These are phyloP conservation scores for Pythium oligandrum DNA, from an alignment of 352 stramenopile genomes.

Conservation along the genomic window DNA sequence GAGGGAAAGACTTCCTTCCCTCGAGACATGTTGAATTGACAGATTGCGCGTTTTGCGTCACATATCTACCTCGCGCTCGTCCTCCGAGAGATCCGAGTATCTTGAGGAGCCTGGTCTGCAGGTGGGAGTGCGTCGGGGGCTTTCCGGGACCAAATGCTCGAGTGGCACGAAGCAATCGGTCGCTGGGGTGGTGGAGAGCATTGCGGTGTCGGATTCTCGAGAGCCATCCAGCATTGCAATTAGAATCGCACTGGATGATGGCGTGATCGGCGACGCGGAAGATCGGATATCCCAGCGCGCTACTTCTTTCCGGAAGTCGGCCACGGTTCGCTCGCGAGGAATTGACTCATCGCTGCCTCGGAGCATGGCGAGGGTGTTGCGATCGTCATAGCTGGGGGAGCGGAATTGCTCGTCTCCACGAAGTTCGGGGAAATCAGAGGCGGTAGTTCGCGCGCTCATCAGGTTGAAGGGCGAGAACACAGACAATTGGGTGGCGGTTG, in stretches of 20 bases:
- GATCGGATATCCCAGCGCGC: constrained; percentile 41
- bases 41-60: constrained; percentile 1
- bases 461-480: background rate
- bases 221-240: background rate
- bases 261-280: constrained; percentile 46
- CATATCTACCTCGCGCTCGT: constrained; percentile 31
- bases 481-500: constrained; percentile 4
- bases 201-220: background rate
- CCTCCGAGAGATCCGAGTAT: constrained; percentile 11
- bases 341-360: constrained; percentile 35
- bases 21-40: no score
- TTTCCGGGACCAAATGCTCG: constrained; percentile 18
- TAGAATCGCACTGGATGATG: constrained; percentile 31
- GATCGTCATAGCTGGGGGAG: constrained; percentile 32
- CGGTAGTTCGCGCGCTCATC: constrained; percentile 16
- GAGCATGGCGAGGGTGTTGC: constrained; percentile 45
- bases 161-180: constrained; percentile 39
- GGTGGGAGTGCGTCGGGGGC: no score
- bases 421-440: constrained; percentile 42
- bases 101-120: no score
- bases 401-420: constrained; percentile 33
- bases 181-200: constrained; percentile 8
- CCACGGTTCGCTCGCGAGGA: constrained; percentile 24
- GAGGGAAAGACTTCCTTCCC: no score
- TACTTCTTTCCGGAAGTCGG: constrained; percentile 43